These are phyloP conservation scores for Apiospora marii DNA, from an alignment of 2,329 filamentous ascomycete genomes.

Conservation along the genomic window DNA sequence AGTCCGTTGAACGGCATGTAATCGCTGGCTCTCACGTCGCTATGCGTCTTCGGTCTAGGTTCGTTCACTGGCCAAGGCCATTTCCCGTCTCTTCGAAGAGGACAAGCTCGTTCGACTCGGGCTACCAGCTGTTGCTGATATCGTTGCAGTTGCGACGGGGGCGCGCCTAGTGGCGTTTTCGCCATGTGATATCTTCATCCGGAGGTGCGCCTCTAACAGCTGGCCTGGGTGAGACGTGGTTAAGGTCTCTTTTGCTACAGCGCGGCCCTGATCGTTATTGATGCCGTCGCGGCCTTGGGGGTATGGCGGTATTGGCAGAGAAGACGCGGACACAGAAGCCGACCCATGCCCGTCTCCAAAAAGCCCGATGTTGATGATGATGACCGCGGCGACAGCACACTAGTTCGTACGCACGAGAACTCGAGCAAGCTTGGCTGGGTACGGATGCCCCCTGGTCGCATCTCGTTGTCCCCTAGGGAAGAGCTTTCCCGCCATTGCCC, in stretches of 20 bases:
- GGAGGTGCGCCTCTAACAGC: no score
- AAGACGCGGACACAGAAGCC: neutral
- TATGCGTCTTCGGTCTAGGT: neutral
- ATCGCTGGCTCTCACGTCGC: neutral
- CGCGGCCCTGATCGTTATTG: no score
- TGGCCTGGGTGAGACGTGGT: no score
- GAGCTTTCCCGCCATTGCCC: neutral
- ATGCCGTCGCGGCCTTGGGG: no score
- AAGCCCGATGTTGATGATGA: neutral
- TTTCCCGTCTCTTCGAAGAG: neutral
- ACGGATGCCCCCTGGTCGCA: neutral
- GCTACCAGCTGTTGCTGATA: no score
- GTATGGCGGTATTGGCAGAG: neutral
- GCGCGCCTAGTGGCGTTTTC: no score
- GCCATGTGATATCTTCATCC: no score
- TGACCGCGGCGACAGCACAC: neutral
- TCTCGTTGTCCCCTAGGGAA: neutral
- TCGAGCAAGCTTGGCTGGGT: neutral
- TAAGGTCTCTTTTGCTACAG: no score
- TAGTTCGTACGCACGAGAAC: neutral
- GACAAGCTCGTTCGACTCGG: neutral
- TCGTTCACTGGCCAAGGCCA: neutral
- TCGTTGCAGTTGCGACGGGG: no score
- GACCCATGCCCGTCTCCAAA: no score
- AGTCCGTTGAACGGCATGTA: neutral